Conservation (phyloP, 345 rosid genomes). For the Cardamine resedifolia region DNA sequence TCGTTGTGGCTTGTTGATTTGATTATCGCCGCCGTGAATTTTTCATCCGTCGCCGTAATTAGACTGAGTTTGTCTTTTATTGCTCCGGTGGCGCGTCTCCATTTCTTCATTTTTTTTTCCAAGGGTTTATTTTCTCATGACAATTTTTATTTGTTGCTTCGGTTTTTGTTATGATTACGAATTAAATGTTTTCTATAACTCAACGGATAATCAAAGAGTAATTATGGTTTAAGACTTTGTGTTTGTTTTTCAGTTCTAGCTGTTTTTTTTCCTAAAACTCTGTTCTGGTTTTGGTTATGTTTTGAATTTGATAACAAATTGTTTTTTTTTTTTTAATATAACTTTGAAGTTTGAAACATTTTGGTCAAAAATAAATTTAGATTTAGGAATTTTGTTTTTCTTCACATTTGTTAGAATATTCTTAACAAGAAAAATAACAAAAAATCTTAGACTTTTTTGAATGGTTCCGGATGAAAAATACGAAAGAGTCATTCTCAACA, state of each 20-base stretch:
- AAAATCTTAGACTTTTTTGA: too few relatives aligned
- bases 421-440: neutral
- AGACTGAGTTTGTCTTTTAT: slow-evolving; percentile 65
- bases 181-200: neutral
- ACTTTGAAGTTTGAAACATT: neutral
- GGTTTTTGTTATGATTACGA: neutral
- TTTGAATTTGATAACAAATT: neutral
- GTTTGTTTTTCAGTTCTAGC: neutral
- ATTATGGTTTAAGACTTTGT: neutral
- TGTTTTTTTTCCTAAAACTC: neutral
- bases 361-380: neutral
- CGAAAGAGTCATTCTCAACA: too few relatives aligned
- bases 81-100: slow-evolving; percentile 56
- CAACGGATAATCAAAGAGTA: neutral
- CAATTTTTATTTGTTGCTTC: neutral
- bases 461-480: too few relatives aligned
- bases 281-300: neutral
- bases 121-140: neutral
- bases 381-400: too few relatives aligned
- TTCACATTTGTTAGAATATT: too few relatives aligned
- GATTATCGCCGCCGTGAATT: slow-evolving; percentile 55
- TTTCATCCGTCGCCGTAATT: slow-evolving; percentile 35
- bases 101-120: slow-evolving; percentile 42
- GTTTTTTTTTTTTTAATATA: neutral
- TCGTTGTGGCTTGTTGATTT: slow-evolving; percentile 71